A percentile compares a stretch with the other conserved stretches of the same genome.
These are phyloP conservation scores for Toxicodendron radicans DNA, from an alignment of 345 rosid species.

Conservation along the genomic window DNA sequence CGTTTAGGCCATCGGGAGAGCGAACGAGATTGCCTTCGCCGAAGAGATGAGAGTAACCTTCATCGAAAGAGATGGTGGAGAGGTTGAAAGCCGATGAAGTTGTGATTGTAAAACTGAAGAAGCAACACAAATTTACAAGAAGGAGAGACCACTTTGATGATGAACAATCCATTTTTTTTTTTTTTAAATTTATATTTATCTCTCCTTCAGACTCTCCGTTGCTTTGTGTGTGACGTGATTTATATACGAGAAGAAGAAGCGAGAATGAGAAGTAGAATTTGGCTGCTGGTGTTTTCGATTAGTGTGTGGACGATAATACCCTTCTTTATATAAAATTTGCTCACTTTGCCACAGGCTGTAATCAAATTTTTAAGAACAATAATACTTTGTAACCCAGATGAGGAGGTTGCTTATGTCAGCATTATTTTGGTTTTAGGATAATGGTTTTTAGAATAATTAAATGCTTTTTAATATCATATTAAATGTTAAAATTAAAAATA, in stretches of 20 bases:
- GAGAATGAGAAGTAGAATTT: neutral
- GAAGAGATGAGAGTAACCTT: constrained; percentile 77
- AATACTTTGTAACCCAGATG: no score
- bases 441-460: no score
- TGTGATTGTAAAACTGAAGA: neutral
- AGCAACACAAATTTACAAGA: neutral
- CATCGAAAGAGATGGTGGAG: constrained; percentile 66
- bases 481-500: no score
- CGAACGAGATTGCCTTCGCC: constrained; percentile 81
- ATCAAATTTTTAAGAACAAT: no score
- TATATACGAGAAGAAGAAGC: neutral
- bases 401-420: no score
- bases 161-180: constrained; percentile 17
- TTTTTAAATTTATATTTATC: neutral
- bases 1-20: constrained; percentile 67
- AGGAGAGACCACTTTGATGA: neutral
- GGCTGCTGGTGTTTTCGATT: neutral
- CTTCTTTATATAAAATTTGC: neutral
- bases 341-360: neutral
- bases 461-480: no score
- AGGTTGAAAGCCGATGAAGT: constrained; percentile 40
- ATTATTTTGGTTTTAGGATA: no score
- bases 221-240: neutral
- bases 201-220: neutral
- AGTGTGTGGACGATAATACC: constrained; percentile 10